phyloP scores from a whole-genome alignment of 2,329 filamentous ascomycete species.

The Epichloe sibirici region DNA sequence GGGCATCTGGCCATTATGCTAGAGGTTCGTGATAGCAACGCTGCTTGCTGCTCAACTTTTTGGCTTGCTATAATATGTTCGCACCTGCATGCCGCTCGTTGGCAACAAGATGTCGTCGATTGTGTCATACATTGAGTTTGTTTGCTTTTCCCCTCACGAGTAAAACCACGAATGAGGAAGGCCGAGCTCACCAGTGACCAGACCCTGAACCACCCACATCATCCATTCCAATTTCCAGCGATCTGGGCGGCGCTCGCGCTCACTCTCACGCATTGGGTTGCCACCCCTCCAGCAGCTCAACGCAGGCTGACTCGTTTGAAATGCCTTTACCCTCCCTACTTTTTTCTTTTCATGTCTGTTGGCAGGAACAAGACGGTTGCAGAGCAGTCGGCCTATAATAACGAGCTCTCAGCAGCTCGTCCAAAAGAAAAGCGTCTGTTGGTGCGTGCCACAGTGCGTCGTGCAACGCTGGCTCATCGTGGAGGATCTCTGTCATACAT shows the following conservation, averaged over 20 bases:
- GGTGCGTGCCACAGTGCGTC: background rate
- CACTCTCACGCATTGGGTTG: background rate
- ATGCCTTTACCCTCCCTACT: background rate
- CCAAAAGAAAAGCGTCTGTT: background rate
- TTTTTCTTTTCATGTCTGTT: background rate
- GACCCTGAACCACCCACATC: slow-evolving; percentile 8
- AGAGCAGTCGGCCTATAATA: background rate
- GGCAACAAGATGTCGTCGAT: background rate
- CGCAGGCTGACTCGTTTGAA: background rate
- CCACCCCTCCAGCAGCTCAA: too few species aligned
- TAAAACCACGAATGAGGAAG: slow-evolving; percentile 2
- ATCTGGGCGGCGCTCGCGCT: slow-evolving; percentile 5
- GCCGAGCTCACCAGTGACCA: background rate
- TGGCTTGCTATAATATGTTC: too few species aligned
- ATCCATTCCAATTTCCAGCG: slow-evolving; percentile 9
- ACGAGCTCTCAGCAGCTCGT: background rate
- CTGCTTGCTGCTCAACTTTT: background rate
- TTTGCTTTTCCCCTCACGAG: background rate
- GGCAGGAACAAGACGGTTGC: background rate
- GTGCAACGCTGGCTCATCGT: background rate
- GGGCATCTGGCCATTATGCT: background rate
- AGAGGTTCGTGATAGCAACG: background rate
- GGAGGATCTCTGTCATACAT: too few species aligned
- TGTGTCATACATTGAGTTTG: slow-evolving; percentile 1
- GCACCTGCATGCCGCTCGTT: background rate